Percentiles rank a stretch among this genome's conserved stretches.
Conservation (phyloP, 2,329 filamentous ascomycete species). For the Fusarium marasasianum region DNA sequence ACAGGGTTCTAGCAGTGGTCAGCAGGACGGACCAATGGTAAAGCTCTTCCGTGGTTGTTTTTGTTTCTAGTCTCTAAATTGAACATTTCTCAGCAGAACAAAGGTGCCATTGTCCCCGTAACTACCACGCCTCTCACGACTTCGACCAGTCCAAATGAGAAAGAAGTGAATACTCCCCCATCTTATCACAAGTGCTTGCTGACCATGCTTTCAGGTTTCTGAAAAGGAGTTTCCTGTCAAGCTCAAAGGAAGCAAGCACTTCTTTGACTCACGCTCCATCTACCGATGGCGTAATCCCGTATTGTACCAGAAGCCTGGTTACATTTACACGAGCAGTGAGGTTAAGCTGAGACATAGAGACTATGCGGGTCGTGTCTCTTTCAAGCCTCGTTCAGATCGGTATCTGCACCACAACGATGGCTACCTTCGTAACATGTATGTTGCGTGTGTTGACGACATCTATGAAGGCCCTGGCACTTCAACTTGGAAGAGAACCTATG, state of each 20-base stretch:
- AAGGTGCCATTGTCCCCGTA: slow-evolving; percentile 25
- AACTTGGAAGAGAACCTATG: slow-evolving; percentile 43
- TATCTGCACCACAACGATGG: slow-evolving; percentile 41
- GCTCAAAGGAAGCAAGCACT: slow-evolving; percentile 38
- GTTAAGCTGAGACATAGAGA: slow-evolving; percentile 35
- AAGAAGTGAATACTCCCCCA: slow-evolving; percentile 26
- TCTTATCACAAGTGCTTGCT: background rate
- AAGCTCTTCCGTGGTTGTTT: slow-evolving; percentile 43
- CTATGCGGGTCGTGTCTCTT: slow-evolving; percentile 35
- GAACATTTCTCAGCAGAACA: slow-evolving; percentile 37
- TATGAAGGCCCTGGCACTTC: slow-evolving; percentile 39
- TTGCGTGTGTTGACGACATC: slow-evolving; percentile 39
- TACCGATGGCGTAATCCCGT: slow-evolving; percentile 36
- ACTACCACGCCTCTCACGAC: slow-evolving; percentile 18
- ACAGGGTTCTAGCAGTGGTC: slow-evolving; percentile 33
- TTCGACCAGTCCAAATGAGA: slow-evolving; percentile 18
- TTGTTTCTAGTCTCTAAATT: slow-evolving; percentile 41
- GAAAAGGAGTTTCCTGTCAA: slow-evolving; percentile 41
- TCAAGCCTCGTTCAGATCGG: slow-evolving; percentile 37
- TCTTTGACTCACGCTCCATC: slow-evolving; percentile 32
- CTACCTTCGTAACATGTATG: slow-evolving; percentile 41
- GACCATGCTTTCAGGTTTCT: slow-evolving; percentile 16
- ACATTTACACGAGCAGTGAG: slow-evolving; percentile 26
- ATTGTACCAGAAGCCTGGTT: slow-evolving; percentile 39
- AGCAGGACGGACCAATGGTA: slow-evolving; percentile 42